Evolutionary conservation across 768 basidiomycete genomes (phyloP).

Genomic region (Mycena alexandri): DNA sequence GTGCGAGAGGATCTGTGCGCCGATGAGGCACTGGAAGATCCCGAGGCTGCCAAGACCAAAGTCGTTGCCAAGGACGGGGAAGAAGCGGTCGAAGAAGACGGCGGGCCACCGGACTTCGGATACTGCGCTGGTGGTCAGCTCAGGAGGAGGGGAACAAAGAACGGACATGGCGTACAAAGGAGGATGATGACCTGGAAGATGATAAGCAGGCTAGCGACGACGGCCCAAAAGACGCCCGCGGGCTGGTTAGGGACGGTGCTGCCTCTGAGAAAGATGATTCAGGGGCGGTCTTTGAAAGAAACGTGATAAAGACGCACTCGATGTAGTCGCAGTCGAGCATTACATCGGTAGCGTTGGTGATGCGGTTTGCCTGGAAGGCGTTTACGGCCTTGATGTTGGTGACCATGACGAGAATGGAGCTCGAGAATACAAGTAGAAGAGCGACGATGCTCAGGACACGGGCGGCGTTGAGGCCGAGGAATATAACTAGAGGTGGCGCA

Average conservation of each 20-base stretch:
- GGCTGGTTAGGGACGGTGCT: constrained; percentile 95
- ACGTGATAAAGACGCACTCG: constrained; percentile 62
- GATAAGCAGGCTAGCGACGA: constrained; percentile 88
- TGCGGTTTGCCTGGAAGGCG: constrained; percentile 61
- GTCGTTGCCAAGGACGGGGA: constrained; percentile 88
- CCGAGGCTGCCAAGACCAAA: constrained; percentile 93
- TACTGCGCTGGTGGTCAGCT: constrained; percentile 48
- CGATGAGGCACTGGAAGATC: constrained; percentile 85
- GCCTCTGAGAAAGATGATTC: constrained; percentile 52
- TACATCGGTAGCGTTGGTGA: constrained; percentile 47
- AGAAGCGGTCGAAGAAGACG: constrained; percentile 85
- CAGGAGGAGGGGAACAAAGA: background rate
- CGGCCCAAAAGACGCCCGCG: constrained; percentile 93
- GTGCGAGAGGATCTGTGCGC: constrained; percentile 80
- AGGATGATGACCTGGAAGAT: constrained; percentile 84
- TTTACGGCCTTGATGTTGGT: constrained; percentile 85
- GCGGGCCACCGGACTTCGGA: constrained; percentile 86
- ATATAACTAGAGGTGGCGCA: constrained; percentile 52
- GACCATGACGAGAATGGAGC: constrained; percentile 79
- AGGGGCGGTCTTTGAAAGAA: background rate
- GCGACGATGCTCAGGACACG: constrained; percentile 83
- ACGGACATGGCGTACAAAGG: constrained; percentile 58
- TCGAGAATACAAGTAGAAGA: constrained; percentile 85
- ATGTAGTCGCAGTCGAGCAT: constrained; percentile 81
- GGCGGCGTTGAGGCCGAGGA: constrained; percentile 83